phyloP scores from a whole-genome alignment of 2,329 filamentous ascomycete genomes.

The Ampelomyces quisqualis region DNA sequence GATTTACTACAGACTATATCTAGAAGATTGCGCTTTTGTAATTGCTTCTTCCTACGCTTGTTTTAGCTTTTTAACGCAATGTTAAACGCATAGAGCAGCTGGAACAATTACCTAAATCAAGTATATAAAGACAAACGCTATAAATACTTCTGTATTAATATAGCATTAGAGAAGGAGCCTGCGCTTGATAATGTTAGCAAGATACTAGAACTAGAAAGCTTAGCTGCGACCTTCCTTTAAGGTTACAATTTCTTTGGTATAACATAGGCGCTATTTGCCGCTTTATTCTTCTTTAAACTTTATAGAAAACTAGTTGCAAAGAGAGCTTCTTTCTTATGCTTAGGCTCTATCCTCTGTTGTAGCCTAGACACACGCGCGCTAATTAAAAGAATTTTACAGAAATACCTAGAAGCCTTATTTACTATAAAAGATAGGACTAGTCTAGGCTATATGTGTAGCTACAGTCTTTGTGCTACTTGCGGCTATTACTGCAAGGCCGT shows the following conservation, averaged over 20 bases:
- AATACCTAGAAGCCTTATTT: constrained; percentile 12
- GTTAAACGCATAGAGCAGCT: constrained; percentile 11
- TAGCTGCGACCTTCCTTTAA: constrained; percentile 8
- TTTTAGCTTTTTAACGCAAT: constrained; percentile 14
- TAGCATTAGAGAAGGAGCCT: constrained; percentile 8
- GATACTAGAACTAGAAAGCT: constrained; percentile 10
- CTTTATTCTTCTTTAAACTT: constrained; percentile 17
- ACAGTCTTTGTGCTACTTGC: constrained; percentile 7
- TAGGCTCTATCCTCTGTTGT: constrained; percentile 9
- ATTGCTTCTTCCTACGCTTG: constrained; percentile 13
- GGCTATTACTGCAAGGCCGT: constrained; percentile 9
- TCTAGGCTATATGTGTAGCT: constrained; percentile 2
- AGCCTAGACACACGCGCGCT: constrained; percentile 9
- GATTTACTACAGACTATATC: constrained; percentile 1
- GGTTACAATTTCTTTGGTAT: constrained; percentile 11
- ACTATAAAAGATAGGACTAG: constrained; percentile 8
- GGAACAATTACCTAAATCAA: constrained; percentile 13
- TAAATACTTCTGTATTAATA: constrained; percentile 18
- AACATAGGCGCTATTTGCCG: constrained; percentile 7
- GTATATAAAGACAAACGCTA: constrained; percentile 4
- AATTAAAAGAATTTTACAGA: constrained; percentile 10
- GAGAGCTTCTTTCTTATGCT: constrained; percentile 1
- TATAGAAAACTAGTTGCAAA: constrained; percentile 1
- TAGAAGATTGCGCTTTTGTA: constrained; percentile 8
- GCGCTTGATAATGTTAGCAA: constrained; percentile 10